phyloP scores from a whole-genome alignment of 371 early-diverging fungal genomes.

The Cokeromyces recurvatus region DNA sequence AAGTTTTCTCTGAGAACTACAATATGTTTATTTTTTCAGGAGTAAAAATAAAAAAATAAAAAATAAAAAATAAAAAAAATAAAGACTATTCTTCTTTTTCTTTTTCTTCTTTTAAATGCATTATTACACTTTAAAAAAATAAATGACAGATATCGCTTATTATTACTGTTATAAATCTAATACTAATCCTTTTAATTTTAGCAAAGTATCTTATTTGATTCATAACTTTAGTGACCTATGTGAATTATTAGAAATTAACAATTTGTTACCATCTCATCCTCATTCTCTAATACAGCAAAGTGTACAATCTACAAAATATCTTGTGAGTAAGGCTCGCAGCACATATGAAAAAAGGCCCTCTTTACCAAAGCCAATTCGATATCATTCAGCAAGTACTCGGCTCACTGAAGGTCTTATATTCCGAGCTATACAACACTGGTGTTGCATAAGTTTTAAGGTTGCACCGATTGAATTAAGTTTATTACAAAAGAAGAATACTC shows the following conservation, averaged over 20 bases:
- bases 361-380: constrained; percentile 9
- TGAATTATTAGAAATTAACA: constrained; percentile 1
- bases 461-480: constrained; percentile 12
- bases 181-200: too few relatives aligned
- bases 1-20: too few relatives aligned
- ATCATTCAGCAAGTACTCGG: constrained; percentile 4
- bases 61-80: too few relatives aligned
- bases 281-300: background rate
- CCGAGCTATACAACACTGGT: constrained; percentile 19
- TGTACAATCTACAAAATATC: constrained; percentile 1
- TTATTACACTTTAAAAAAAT: too few relatives aligned
- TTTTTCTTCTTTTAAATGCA: too few relatives aligned
- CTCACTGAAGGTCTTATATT: constrained; percentile 14
- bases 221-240: constrained; percentile 7
- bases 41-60: too few relatives aligned
- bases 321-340: too few relatives aligned
- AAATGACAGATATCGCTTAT: too few relatives aligned
- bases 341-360: constrained; percentile 3
- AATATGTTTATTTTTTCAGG: too few relatives aligned
- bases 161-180: too few relatives aligned
- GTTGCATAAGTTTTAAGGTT: constrained; percentile 25
- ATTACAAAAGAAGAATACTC: constrained; percentile 9
- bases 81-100: too few relatives aligned
- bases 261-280: background rate
- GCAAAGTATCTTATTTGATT: background rate